phyloP scores from a whole-genome alignment of 208 protist species.

The Leishmania mexicana region DNA sequence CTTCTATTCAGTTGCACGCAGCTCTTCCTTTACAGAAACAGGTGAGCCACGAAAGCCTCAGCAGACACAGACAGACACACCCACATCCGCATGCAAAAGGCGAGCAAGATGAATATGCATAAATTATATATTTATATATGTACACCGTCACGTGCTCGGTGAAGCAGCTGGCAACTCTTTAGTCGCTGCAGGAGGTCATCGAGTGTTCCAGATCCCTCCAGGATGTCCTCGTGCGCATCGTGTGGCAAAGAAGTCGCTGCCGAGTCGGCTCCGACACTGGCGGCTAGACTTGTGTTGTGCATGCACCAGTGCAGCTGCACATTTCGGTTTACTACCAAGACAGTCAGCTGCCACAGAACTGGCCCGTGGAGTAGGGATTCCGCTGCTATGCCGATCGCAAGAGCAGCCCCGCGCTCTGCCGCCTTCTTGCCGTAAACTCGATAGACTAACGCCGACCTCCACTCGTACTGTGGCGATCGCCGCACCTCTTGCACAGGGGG shows the following conservation, averaged over 20 bases:
- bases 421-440: background rate
- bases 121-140: background rate
- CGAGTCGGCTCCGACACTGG: background rate
- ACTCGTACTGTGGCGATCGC: constrained; percentile 28
- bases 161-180: background rate
- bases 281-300: background rate
- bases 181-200: constrained; percentile 3
- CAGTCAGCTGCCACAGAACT: constrained; percentile 17
- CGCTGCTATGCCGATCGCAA: background rate
- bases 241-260: background rate
- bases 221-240: background rate
- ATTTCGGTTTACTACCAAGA: constrained; percentile 15
- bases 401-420: background rate
- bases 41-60: background rate
- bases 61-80: background rate
- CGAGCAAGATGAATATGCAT: background rate
- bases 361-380: background rate
- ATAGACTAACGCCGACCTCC: constrained; percentile 24
- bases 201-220: constrained; percentile 3
- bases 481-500: constrained; percentile 11
- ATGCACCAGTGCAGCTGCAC: constrained; percentile 22
- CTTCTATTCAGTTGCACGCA: background rate
- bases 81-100: background rate
- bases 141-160: background rate
- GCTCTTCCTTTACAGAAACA: background rate